Evolutionary conservation across 2,329 filamentous ascomycete species (phyloP).

Genomic region (Pyrenophora seminiperda): DNA sequence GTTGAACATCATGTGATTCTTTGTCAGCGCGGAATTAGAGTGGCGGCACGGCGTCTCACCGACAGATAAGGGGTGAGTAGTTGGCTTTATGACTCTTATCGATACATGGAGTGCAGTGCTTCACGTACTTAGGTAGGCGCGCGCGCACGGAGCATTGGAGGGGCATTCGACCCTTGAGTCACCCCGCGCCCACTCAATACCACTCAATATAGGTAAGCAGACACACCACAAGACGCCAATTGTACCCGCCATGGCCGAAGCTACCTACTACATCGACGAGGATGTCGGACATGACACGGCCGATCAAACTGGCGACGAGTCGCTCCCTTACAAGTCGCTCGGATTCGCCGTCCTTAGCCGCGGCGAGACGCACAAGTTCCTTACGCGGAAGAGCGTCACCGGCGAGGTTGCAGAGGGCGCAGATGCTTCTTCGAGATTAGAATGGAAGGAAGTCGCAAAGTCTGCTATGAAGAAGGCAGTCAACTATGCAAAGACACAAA

Average conservation of each 20-base stretch:
- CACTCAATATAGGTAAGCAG: conserved; percentile 24
- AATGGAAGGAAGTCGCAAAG: conserved; percentile 84
- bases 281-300: conserved; percentile 74
- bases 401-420: conserved; percentile 49
- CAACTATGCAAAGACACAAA: conserved; percentile 73
- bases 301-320: conserved; percentile 69
- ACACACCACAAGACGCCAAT: conserved; percentile 30
- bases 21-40: conserved; percentile 43
- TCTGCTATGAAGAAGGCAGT: conserved; percentile 84
- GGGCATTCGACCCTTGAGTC: conserved; percentile 26
- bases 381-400: conserved; percentile 63
- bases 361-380: conserved; percentile 66
- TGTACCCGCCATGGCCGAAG: conserved; percentile 45
- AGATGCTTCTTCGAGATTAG: conserved; percentile 66
- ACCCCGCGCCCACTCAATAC: conserved; percentile 29
- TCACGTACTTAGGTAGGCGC: conserved; percentile 11
- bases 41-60: conserved; percentile 6
- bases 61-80: conserved; percentile 20
- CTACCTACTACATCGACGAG: conserved; percentile 76
- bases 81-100: conserved; percentile 17
- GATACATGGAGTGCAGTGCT: conserved; percentile 25
- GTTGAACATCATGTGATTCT: conserved; percentile 9
- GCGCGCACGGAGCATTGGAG: conserved; percentile 18
- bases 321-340: conserved; percentile 80
- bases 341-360: conserved; percentile 77